phyloP scores from a whole-genome alignment of 2,329 filamentous ascomycete species.

The Colletotrichum cereale region DNA sequence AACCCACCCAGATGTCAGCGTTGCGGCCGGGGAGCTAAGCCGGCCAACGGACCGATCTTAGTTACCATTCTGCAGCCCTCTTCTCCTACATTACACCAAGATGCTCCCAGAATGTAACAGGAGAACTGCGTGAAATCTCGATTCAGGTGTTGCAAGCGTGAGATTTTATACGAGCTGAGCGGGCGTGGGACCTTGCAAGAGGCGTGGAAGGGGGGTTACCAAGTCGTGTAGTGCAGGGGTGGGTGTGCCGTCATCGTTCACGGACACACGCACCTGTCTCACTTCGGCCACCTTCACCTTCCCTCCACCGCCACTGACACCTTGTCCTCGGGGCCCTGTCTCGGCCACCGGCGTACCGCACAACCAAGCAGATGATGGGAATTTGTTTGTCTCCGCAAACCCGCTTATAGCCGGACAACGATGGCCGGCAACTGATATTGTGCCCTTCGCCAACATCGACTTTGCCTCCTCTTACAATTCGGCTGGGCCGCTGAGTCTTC shows the following conservation, averaged over 20 bases:
- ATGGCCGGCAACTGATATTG: background rate
- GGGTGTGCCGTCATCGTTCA: slow-evolving; percentile 12
- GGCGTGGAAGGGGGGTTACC: background rate
- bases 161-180: background rate
- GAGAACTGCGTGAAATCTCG: background rate
- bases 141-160: slow-evolving; percentile 4
- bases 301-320: background rate
- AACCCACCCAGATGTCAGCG: background rate
- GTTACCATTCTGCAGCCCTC: background rate
- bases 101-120: background rate
- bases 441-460: background rate
- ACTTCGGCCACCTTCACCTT: background rate
- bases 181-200: slow-evolving; percentile 2
- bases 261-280: slow-evolving; percentile 22
- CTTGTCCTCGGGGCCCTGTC: background rate
- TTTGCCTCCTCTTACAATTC: background rate
- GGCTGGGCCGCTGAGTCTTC: background rate
- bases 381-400: background rate
- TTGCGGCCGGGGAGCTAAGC: background rate
- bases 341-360: background rate
- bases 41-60: background rate
- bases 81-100: background rate
- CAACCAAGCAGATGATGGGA: slow-evolving; percentile 7
- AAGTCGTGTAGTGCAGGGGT: background rate
- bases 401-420: slow-evolving; percentile 12